Percentiles rank a stretch among this genome's conserved stretches.
Evolutionary conservation across 2,329 filamentous ascomycete genomes (phyloP).

Genomic region (Aspergillus calidoustus): DNA sequence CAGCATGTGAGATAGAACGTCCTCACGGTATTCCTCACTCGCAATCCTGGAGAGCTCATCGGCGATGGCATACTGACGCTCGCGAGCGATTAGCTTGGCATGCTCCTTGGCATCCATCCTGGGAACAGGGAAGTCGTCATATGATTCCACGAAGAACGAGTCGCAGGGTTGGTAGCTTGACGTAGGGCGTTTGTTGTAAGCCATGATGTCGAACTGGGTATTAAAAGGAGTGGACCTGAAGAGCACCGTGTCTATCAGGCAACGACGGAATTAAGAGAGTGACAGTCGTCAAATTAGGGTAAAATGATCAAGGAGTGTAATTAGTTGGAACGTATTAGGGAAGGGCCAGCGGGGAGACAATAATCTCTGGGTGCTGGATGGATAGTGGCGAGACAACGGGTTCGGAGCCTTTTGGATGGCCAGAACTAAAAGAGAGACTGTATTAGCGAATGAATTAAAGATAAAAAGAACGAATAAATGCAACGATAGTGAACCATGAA

Average conservation of each 20-base stretch:
- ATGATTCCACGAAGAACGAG: constrained; percentile 69
- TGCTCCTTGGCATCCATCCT: constrained; percentile 75
- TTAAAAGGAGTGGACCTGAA: constrained; percentile 50
- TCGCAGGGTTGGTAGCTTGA: constrained; percentile 67
- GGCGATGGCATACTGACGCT: constrained; percentile 85
- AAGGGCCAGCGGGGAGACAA: constrained; percentile 47
- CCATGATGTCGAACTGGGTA: constrained; percentile 53
- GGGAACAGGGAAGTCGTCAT: constrained; percentile 52
- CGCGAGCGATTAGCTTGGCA: constrained; percentile 75
- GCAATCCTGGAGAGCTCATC: constrained; percentile 86
- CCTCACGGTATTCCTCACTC: constrained; percentile 89
- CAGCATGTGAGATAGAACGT: constrained; percentile 92
- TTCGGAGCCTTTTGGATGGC: constrained; percentile 33
- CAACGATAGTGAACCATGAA: constrained; percentile 18
- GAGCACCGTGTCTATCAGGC: constrained; percentile 38
- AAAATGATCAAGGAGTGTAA: constrained; percentile 58
- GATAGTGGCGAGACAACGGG: constrained; percentile 33
- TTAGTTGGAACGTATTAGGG: constrained; percentile 60
- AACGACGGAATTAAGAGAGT: constrained; percentile 55
- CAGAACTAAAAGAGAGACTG: constrained; percentile 38
- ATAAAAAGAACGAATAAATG: constrained; percentile 25
- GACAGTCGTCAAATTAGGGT: constrained; percentile 52
- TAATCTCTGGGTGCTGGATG: constrained; percentile 45
- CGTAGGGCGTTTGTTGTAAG: constrained; percentile 56
- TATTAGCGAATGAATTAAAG: constrained; percentile 37